A percentile compares a stretch with the other conserved stretches of the same genome.
Conservation (phyloP, 2,329 filamentous ascomycete species). For the Lachnellula subtilissima region DNA sequence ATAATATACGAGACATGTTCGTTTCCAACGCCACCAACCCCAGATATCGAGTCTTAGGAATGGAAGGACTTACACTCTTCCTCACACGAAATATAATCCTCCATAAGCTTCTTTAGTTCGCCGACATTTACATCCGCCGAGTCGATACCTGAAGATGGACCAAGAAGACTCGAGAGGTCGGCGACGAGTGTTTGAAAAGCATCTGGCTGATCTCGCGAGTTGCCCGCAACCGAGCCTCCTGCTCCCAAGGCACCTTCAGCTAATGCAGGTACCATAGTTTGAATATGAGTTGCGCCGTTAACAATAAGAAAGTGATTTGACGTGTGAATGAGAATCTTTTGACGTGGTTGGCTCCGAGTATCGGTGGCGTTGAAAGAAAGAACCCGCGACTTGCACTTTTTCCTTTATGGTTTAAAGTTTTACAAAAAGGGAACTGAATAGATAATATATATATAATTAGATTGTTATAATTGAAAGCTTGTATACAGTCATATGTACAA, state of each 20-base stretch:
- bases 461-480: neutral
- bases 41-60: too few species aligned
- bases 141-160: slow-evolving; percentile 74
- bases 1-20: too few species aligned
- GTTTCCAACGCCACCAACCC: too few species aligned
- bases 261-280: slow-evolving; percentile 6
- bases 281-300: neutral
- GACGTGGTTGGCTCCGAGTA: neutral
- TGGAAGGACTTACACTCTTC: slow-evolving; percentile 45
- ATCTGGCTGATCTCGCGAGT: slow-evolving; percentile 27
- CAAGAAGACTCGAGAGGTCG: slow-evolving; percentile 69
- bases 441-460: too few species aligned
- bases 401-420: too few species aligned
- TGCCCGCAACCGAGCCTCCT: neutral
- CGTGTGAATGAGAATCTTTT: neutral
- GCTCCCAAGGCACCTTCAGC: slow-evolving; percentile 1
- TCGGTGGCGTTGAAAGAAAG: neutral
- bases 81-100: slow-evolving; percentile 63
- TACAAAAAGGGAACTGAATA: too few species aligned
- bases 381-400: too few species aligned
- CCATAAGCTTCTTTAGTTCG: slow-evolving; percentile 68
- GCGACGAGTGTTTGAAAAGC: slow-evolving; percentile 66
- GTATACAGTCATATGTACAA: too few species aligned
- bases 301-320: neutral
- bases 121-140: slow-evolving; percentile 76